Percentiles rank a stretch among this genome's conserved stretches.
Conservation (phyloP, 768 basidiomycete genomes). For the Suillus clintonianus region DNA sequence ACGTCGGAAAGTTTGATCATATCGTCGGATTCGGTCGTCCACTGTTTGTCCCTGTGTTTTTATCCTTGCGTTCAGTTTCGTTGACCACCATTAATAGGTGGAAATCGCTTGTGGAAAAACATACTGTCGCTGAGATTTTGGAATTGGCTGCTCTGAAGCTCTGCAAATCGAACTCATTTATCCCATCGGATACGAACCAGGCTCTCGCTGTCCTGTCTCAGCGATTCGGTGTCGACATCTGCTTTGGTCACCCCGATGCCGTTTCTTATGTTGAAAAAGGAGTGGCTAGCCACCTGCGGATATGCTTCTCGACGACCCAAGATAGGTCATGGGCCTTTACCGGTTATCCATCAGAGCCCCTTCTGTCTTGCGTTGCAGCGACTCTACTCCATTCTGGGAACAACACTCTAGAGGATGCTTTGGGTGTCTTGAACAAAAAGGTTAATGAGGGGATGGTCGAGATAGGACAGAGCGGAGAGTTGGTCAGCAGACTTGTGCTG, state of each 20-base stretch:
- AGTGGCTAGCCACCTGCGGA: too few relatives aligned
- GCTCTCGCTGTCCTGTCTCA: too few relatives aligned
- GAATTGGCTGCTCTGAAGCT: not conserved
- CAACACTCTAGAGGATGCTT: not conserved
- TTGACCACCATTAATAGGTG: not conserved
- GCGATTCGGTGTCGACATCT: too few relatives aligned
- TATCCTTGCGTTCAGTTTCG: not conserved
- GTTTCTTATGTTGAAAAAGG: too few relatives aligned
- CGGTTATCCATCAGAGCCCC: too few relatives aligned
- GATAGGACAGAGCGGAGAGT: slow-evolving; percentile 8
- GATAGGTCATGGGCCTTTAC: too few relatives aligned
- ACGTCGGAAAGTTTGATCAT: not conserved
- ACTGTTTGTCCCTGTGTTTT: not conserved
- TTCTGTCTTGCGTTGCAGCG: slow-evolving; percentile 7
- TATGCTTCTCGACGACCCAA: too few relatives aligned
- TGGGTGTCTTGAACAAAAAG: not conserved
- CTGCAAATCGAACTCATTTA: not conserved
- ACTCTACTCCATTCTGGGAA: not conserved
- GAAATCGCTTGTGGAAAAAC: not conserved
- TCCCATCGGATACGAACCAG: not conserved
- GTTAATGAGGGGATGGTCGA: slow-evolving; percentile 10
- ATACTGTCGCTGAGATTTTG: not conserved
- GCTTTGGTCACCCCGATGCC: too few relatives aligned
- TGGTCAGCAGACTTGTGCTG: slow-evolving; percentile 10
- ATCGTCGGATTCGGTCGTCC: slow-evolving; percentile 3